Conservation (phyloP, 106 monocot genomes). For the Vanilla planifolia region DNA sequence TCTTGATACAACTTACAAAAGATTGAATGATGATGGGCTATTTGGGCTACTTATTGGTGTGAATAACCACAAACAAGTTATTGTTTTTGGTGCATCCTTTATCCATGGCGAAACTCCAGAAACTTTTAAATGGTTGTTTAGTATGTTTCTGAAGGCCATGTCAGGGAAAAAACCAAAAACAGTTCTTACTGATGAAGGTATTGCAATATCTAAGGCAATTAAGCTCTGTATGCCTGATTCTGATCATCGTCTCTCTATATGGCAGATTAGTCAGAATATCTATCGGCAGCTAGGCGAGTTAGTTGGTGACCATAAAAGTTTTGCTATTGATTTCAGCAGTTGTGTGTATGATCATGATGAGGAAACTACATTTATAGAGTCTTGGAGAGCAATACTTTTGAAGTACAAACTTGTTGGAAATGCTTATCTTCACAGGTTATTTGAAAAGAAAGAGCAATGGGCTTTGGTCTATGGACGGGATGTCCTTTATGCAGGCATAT, state of each 20-base stretch:
- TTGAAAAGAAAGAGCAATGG: conserved; percentile 11
- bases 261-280: conserved; percentile 26
- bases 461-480: conserved; percentile 12
- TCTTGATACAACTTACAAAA: conserved; percentile 20
- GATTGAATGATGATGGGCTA: conserved; percentile 2
- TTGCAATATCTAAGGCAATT: conserved; percentile 7
- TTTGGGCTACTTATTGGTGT: conserved; percentile 14
- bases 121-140: conserved; percentile 18
- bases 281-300: conserved; percentile 10
- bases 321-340: neutral
- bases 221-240: neutral
- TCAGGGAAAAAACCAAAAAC: conserved; percentile 16
- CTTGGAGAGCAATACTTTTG: conserved; percentile 6
- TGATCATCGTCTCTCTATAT: conserved; percentile 13
- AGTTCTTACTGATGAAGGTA: conserved; percentile 10
- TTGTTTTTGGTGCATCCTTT: conserved; percentile 20
- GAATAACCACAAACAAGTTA: conserved; percentile 23
- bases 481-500: conserved; percentile 9
- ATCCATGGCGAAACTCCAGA: conserved; percentile 10
- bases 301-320: conserved; percentile 4
- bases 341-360: conserved; percentile 11
- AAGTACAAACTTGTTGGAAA: conserved; percentile 12
- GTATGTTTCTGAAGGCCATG: conserved; percentile 16
- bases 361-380: conserved; percentile 1
- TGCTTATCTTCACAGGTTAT: conserved; percentile 2